These are phyloP conservation scores for Chalciporus pseudorubinellus DNA, from an alignment of 768 basidiomycete species.

Conservation along the genomic window DNA sequence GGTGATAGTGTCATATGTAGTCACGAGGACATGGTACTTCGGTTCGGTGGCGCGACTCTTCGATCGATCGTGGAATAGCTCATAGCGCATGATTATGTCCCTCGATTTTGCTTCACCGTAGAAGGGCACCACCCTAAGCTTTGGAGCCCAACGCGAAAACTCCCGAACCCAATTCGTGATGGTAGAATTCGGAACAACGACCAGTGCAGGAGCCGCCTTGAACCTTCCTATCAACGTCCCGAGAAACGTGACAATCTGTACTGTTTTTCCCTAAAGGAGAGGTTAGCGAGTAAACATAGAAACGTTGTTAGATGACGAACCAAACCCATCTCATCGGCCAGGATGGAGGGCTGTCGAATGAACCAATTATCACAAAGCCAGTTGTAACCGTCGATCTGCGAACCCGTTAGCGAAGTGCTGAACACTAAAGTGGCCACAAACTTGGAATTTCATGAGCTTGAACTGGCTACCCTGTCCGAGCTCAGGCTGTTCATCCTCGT, in stretches of 20 bases:
- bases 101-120: conserved; percentile 79
- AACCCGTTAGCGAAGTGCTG: conserved; percentile 5
- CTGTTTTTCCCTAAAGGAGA: conserved; percentile 73
- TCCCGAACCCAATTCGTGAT: conserved; percentile 96
- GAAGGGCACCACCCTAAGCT: conserved; percentile 77
- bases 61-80: conserved; percentile 62
- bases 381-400: conserved; percentile 74
- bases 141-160: conserved; percentile 73
- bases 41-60: conserved; percentile 45
- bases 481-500: conserved; percentile 50
- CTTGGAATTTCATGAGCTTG: conserved; percentile 87
- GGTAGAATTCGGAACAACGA: conserved; percentile 96
- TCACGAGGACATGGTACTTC: conserved; percentile 87
- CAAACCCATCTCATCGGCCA: conserved; percentile 98
- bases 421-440: conserved; percentile 30
- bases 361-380: conserved; percentile 90
- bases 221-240: conserved; percentile 58
- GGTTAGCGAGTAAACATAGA: conserved; percentile 6
- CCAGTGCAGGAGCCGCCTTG: conserved; percentile 72
- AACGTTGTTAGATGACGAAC: conserved; percentile 38
- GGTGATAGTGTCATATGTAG: conserved; percentile 87
- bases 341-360: conserved; percentile 77
- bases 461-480: conserved; percentile 64
- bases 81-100: conserved; percentile 77
- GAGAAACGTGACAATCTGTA: conserved; percentile 85